Evolutionary conservation across 2,329 filamentous ascomycete genomes (phyloP), one percentile per base, ranked within the genome.

Genomic region (Colletotrichum gigasporum): DNA sequence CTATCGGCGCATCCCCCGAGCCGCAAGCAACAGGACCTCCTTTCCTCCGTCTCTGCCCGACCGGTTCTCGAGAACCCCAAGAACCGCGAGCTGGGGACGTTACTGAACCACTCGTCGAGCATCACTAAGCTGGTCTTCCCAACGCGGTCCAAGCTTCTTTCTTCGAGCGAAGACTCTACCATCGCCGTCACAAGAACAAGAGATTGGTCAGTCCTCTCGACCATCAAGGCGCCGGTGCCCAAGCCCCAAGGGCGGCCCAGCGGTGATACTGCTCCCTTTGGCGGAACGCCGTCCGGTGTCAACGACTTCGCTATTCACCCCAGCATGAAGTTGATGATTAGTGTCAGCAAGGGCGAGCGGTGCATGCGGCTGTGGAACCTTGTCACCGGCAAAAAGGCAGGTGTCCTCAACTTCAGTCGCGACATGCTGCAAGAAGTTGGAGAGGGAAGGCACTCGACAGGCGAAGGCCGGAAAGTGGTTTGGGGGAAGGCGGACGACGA

Each of bases 221-320:
- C 88, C 22, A 94, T 99, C 78, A 96, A 96, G 79, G 93, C 90
- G 14, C 96, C 96, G 1, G 89, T 92, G 67, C 91, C 96, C 3
- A 96, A 94, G 77, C 83, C 89, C 3, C 82, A 87, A 66, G 93
- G 93, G 28, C 85, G 94, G 67, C 94, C 95, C 9, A 95, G 90
- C 70, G 95, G 95, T 63, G 95, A 97, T 76, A 98, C 95, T 16
- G 93, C 94, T 7, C 90, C 91, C 2, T 86, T 90, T 10, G 94
- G 93, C 16, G 91, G 89, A 48, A 88, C 91, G 24, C 94, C 94
- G 0, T 87, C 90, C n/a, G 96, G 96, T 16, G 88, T 98, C 69
- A 98, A 97, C 75, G 92, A 94, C 75, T 97, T 99, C 76, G 93
- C 95, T 2, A 91, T 99, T 24, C 96, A 99, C 75, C 95, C 96